Evolutionary conservation across 129 eudicot species (phyloP).

Genomic region (Lonicera japonica): DNA sequence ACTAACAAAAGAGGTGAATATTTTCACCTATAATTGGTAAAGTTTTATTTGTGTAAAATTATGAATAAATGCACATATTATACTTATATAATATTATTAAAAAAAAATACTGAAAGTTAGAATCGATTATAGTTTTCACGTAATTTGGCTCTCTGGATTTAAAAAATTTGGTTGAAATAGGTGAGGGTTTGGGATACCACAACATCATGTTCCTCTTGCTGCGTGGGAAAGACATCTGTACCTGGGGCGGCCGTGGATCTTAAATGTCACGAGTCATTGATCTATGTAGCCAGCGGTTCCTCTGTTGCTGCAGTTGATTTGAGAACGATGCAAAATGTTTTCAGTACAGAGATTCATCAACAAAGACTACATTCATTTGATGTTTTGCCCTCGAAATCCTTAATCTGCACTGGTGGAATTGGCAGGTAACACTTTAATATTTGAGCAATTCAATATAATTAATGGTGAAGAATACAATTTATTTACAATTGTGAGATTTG

Average conservation of each 20-base stretch:
- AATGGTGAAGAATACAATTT: too few species aligned
- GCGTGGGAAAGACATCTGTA: slow-evolving; percentile 65
- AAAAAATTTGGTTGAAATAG: slow-evolving; percentile 25
- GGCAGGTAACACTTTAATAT: slow-evolving; percentile 39
- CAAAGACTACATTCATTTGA: slow-evolving; percentile 50
- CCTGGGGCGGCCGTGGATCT: slow-evolving; percentile 57
- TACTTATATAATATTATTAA: too few species aligned
- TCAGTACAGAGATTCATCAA: slow-evolving; percentile 28
- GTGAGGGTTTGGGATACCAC: slow-evolving; percentile 82
- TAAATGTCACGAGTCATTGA: slow-evolving; percentile 70
- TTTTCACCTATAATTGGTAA: too few species aligned
- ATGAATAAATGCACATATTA: too few species aligned
- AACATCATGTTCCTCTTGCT: slow-evolving; percentile 57
- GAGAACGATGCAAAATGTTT: slow-evolving; percentile 62
- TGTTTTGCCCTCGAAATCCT: slow-evolving; percentile 50
- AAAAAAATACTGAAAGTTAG: too few species aligned
- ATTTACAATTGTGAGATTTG: too few species aligned
- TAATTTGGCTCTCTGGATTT: slow-evolving; percentile 8
- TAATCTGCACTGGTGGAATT: slow-evolving; percentile 65
- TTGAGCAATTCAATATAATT: not conserved
- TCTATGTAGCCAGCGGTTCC: slow-evolving; percentile 68
- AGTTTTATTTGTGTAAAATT: too few species aligned
- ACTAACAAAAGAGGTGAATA: too few species aligned
- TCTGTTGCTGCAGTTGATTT: slow-evolving; percentile 70
- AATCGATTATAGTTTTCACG: too few species aligned